Evolutionary conservation across 306 rosid species (phyloP).

Genomic region (Pterocarpus macrocarpus): DNA sequence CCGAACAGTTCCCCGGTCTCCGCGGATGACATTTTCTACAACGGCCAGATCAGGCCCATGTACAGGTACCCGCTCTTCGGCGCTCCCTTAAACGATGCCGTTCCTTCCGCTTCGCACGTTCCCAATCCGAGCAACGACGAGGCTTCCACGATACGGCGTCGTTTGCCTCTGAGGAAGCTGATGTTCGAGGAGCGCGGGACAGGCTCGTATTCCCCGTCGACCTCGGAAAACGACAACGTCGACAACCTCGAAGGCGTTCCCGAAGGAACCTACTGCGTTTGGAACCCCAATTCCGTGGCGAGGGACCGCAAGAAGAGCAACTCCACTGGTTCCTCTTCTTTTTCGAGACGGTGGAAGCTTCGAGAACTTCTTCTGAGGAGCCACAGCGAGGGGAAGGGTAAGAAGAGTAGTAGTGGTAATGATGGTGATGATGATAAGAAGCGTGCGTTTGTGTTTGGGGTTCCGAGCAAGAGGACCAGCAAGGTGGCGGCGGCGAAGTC

Average conservation of each 20-base stretch:
- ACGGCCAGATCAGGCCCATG: slow-evolving; percentile 84
- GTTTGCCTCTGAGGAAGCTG: slow-evolving; percentile 73
- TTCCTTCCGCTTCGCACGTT: background rate
- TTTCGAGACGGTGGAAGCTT: slow-evolving; percentile 84
- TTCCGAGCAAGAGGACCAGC: slow-evolving; percentile 43
- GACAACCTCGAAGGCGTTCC: slow-evolving; percentile 55
- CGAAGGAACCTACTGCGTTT: slow-evolving; percentile 71
- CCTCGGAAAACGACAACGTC: slow-evolving; percentile 58
- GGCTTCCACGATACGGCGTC: slow-evolving; percentile 55
- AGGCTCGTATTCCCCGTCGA: slow-evolving; percentile 64
- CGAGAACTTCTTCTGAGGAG: slow-evolving; percentile 67
- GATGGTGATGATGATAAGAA: background rate
- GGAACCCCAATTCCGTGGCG: slow-evolving; percentile 60
- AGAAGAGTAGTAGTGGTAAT: background rate
- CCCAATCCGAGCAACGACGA: background rate
- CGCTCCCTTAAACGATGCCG: slow-evolving; percentile 29
- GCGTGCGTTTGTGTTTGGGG: background rate
- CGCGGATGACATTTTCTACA: slow-evolving; percentile 88
- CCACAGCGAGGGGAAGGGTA: slow-evolving; percentile 61
- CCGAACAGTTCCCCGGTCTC: slow-evolving; percentile 55
- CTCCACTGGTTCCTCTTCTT: slow-evolving; percentile 58
- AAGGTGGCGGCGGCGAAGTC: slow-evolving; percentile 38
- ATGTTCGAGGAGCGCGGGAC: slow-evolving; percentile 79
- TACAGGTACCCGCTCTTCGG: slow-evolving; percentile 76
- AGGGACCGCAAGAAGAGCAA: slow-evolving; percentile 61